These are phyloP conservation scores for Dictyophora rubrovolvata DNA, from an alignment of 768 basidiomycete species.

Conservation along the genomic window DNA sequence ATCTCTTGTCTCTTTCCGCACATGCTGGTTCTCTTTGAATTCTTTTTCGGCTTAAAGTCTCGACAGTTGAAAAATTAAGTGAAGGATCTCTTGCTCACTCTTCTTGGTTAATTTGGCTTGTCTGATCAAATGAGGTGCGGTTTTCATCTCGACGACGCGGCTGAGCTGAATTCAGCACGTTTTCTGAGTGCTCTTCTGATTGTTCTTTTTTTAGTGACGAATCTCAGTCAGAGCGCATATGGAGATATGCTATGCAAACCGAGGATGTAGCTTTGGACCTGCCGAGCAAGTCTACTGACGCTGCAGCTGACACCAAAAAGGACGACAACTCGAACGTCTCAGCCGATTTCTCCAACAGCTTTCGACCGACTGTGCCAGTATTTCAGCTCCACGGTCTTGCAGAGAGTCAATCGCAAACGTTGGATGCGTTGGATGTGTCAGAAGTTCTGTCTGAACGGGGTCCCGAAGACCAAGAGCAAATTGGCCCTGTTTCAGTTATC, in stretches of 20 bases:
- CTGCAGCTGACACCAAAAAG: not conserved
- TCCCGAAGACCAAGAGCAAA: not conserved
- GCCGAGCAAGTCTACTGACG: constrained; percentile 7
- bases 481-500: not conserved
- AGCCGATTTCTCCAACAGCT: not conserved
- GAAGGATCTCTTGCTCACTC: not conserved
- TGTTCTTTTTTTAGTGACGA: not conserved
- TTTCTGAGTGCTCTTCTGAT: not conserved
- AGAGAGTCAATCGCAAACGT: not conserved
- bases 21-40: not conserved
- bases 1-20: not conserved
- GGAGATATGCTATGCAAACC: not conserved
- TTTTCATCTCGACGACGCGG: not conserved
- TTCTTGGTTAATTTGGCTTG: too few relatives aligned
- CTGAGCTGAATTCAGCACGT: not conserved
- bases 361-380: not conserved
- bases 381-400: constrained; percentile 3
- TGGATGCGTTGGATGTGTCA: not conserved
- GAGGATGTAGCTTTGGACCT: constrained; percentile 1
- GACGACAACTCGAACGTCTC: not conserved
- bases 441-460: not conserved
- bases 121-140: not conserved
- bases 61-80: not conserved
- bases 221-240: not conserved
- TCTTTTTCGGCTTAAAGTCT: not conserved